These are phyloP conservation scores for Mycothermus thermophilus DNA, from an alignment of 495 filamentous ascomycete genomes.

Conservation along the genomic window DNA sequence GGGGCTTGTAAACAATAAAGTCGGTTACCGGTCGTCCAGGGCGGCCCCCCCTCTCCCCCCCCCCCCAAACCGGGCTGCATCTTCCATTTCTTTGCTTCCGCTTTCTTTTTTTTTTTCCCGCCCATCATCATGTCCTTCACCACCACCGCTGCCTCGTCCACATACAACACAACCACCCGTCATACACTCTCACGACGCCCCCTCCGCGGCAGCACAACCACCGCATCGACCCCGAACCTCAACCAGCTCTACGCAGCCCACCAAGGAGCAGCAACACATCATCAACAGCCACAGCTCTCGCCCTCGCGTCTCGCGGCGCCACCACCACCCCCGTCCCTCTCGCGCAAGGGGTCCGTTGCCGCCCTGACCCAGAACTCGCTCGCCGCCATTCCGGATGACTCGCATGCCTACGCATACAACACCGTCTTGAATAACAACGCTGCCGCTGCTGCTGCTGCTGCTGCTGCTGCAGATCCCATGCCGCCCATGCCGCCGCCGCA, in stretches of 20 bases:
- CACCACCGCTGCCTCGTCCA: constrained; percentile 37
- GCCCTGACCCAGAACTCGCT: constrained; percentile 48
- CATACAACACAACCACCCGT: constrained; percentile 68
- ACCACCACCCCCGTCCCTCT: constrained; percentile 36
- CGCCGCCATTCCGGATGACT: constrained; percentile 47
- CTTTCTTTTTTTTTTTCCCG: neutral
- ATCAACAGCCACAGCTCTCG: neutral
- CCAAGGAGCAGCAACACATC: neutral
- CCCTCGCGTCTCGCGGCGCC: constrained; percentile 25
- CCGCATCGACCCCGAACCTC: constrained; percentile 46
- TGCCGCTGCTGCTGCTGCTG: too few species aligned
- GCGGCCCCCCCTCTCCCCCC: too few species aligned
- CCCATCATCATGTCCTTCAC: too few species aligned
- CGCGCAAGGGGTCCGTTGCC: constrained; percentile 52
- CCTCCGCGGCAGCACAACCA: constrained; percentile 32
- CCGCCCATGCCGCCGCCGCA: constrained; percentile 23
- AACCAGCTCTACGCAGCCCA: constrained; percentile 31
- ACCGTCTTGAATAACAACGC: constrained; percentile 34
- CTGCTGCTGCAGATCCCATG: too few species aligned
- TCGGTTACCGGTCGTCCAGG: constrained; percentile 2
- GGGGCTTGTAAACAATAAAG: constrained; percentile 21
- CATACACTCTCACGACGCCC: constrained; percentile 37
- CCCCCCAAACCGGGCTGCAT: neutral
- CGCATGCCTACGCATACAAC: constrained; percentile 41
- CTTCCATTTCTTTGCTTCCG: neutral